These are phyloP conservation scores for Fusarium hostae DNA, from an alignment of 2,329 filamentous ascomycete species.

Conservation along the genomic window DNA sequence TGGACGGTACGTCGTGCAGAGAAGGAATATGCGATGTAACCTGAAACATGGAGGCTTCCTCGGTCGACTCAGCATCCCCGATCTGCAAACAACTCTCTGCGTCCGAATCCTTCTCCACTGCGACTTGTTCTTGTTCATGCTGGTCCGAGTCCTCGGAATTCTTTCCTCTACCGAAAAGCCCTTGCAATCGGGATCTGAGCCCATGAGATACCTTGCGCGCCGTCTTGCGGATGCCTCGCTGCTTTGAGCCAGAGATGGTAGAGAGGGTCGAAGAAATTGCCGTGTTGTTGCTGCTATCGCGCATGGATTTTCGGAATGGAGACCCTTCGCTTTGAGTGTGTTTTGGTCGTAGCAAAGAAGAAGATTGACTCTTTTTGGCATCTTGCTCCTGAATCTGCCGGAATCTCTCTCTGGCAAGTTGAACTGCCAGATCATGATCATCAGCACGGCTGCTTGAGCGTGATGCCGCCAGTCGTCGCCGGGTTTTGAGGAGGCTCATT, in stretches of 20 bases:
- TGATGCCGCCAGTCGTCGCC: slow-evolving; percentile 42
- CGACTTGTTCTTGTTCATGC: slow-evolving; percentile 2
- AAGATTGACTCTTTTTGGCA: slow-evolving; percentile 55
- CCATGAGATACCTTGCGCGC: slow-evolving; percentile 71
- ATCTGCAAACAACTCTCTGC: slow-evolving; percentile 49
- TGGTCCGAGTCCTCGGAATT: slow-evolving; percentile 21
- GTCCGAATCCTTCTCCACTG: slow-evolving; percentile 35
- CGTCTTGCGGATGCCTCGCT: slow-evolving; percentile 57
- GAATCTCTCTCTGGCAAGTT: slow-evolving; percentile 52
- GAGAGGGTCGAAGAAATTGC: slow-evolving; percentile 49
- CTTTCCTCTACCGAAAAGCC: slow-evolving; percentile 48
- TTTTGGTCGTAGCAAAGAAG: slow-evolving; percentile 57
- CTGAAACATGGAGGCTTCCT: slow-evolving; percentile 59
- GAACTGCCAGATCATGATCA: slow-evolving; percentile 50
- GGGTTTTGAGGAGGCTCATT: slow-evolving; percentile 62
- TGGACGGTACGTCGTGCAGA: slow-evolving; percentile 59
- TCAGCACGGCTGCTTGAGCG: slow-evolving; percentile 31
- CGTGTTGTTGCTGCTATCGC: slow-evolving; percentile 56
- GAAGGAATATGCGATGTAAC: slow-evolving; percentile 63
- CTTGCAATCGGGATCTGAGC: slow-evolving; percentile 69
- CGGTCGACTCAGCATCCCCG: slow-evolving; percentile 49
- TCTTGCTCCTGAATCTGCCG: slow-evolving; percentile 50
- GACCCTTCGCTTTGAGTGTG: slow-evolving; percentile 49
- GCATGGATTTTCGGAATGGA: slow-evolving; percentile 61
- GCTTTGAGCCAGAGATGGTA: slow-evolving; percentile 41